Evolutionary conservation across 129 eudicot species (phyloP).

Genomic region (Centella asiatica): DNA sequence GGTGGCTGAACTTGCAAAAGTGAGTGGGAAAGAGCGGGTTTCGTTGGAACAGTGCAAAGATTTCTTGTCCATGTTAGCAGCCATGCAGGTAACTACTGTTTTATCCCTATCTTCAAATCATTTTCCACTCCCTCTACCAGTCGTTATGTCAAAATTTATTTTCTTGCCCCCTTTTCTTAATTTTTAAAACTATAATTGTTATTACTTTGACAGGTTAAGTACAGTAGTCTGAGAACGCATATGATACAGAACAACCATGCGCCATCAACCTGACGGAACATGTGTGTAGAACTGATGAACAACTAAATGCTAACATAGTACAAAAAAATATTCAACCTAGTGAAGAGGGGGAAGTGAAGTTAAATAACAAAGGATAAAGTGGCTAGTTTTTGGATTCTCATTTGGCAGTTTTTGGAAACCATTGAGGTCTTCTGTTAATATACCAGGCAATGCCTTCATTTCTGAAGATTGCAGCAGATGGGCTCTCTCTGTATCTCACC

Average conservation of each 20-base stretch:
- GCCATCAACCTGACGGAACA: slow-evolving; percentile 39
- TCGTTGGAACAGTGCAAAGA: slow-evolving; percentile 64
- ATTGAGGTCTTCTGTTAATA: slow-evolving; percentile 11
- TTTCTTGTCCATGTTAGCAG: slow-evolving; percentile 54
- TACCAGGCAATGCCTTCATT: background rate
- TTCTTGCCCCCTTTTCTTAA: slow-evolving; percentile 4
- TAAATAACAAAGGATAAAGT: slow-evolving; percentile 15
- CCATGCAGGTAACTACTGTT: slow-evolving; percentile 52
- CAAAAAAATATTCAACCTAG: slow-evolving; percentile 16
- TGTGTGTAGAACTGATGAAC: slow-evolving; percentile 45
- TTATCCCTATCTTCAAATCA: background rate
- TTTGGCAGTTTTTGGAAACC: slow-evolving; percentile 27
- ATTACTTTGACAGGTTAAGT: slow-evolving; percentile 55
- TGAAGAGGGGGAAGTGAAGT: slow-evolving; percentile 31
- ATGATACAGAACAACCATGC: slow-evolving; percentile 49
- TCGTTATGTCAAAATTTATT: background rate
- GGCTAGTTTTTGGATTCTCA: slow-evolving; percentile 23
- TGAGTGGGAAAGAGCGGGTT: slow-evolving; percentile 53
- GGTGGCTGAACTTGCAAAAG: slow-evolving; percentile 61
- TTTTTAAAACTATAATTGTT: background rate
- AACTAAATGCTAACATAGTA: slow-evolving; percentile 50
- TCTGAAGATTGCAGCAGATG: slow-evolving; percentile 1
- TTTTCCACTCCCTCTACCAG: background rate
- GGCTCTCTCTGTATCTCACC: background rate
- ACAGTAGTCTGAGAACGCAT: slow-evolving; percentile 86